Evolutionary conservation across 2,329 filamentous ascomycete genomes (phyloP).

Genomic region (Calonectria pseudoturangicola): DNA sequence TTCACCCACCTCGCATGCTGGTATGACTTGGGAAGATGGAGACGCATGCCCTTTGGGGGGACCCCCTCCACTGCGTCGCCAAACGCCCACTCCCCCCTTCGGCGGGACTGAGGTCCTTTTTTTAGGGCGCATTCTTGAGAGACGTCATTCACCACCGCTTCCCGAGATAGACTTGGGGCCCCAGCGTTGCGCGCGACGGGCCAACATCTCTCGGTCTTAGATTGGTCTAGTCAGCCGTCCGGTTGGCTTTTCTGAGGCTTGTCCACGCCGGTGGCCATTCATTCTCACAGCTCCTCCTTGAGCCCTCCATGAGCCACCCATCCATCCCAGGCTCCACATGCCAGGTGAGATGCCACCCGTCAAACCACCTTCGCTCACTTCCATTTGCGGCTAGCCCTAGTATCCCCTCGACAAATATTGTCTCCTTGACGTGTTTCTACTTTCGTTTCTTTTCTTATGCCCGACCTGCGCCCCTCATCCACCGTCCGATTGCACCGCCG

Average conservation of each 20-base stretch:
- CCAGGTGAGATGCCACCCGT: conserved; percentile 40
- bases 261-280: conserved; percentile 15
- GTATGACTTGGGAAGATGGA: conserved; percentile 38
- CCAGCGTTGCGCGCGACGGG: conserved; percentile 39
- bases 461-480: conserved; percentile 34
- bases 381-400: conserved; percentile 40
- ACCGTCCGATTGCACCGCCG: conserved; percentile 42
- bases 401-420: conserved; percentile 20
- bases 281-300: conserved; percentile 31
- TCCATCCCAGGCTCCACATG: conserved; percentile 46
- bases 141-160: conserved; percentile 50
- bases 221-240: conserved; percentile 43
- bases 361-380: conserved; percentile 36
- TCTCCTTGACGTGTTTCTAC: conserved; percentile 35
- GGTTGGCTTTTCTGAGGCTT: conserved; percentile 42
- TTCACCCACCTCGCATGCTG: conserved; percentile 16
- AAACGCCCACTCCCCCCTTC: conserved; percentile 36
- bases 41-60: conserved; percentile 25
- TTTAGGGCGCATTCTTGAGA: conserved; percentile 44
- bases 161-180: conserved; percentile 35
- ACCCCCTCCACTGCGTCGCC: conserved; percentile 41
- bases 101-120: conserved; percentile 40
- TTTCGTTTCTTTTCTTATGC: conserved; percentile 37
- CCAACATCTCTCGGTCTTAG: conserved; percentile 35
- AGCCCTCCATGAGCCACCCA: conserved; percentile 21